Conservation (phyloP, 495 filamentous ascomycete species). For the Xylaria nigripes region DNA sequence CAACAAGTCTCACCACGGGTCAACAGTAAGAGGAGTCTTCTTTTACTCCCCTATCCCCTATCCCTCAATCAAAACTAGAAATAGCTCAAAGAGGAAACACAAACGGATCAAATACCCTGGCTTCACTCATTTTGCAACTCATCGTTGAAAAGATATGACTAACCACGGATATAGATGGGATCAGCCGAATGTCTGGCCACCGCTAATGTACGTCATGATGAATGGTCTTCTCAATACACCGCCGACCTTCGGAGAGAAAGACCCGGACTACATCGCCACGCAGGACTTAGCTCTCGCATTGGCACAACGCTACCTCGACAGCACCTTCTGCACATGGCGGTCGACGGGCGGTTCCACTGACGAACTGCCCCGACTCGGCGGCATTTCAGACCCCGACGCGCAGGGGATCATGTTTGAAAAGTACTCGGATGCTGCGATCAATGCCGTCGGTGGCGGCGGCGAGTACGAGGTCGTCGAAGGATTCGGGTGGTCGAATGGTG, state of each 20-base stretch:
- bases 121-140: no score
- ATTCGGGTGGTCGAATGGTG: slow-evolving; percentile 46
- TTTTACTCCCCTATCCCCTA: not conserved
- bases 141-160: not conserved
- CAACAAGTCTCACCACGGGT: slow-evolving; percentile 37
- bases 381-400: slow-evolving; percentile 23
- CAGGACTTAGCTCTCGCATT: slow-evolving; percentile 34
- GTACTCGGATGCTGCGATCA: slow-evolving; percentile 39
- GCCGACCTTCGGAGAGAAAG: slow-evolving; percentile 35
- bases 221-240: slow-evolving; percentile 39
- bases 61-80: not conserved
- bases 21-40: slow-evolving; percentile 27
- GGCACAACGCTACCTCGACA: slow-evolving; percentile 43
- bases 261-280: slow-evolving; percentile 33
- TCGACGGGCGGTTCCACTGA: slow-evolving; percentile 41
- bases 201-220: slow-evolving; percentile 40
- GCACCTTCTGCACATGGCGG: slow-evolving; percentile 45
- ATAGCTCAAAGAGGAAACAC: no score
- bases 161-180: slow-evolving; percentile 29
- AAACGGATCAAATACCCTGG: no score
- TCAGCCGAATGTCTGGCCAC: slow-evolving; percentile 46
- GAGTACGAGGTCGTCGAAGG: slow-evolving; percentile 47
- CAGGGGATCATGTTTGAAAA: slow-evolving; percentile 44
- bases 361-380: slow-evolving; percentile 34
- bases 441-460: slow-evolving; percentile 40